phyloP scores from a whole-genome alignment of 2,329 filamentous ascomycete genomes.

The Metarhizium rileyi region DNA sequence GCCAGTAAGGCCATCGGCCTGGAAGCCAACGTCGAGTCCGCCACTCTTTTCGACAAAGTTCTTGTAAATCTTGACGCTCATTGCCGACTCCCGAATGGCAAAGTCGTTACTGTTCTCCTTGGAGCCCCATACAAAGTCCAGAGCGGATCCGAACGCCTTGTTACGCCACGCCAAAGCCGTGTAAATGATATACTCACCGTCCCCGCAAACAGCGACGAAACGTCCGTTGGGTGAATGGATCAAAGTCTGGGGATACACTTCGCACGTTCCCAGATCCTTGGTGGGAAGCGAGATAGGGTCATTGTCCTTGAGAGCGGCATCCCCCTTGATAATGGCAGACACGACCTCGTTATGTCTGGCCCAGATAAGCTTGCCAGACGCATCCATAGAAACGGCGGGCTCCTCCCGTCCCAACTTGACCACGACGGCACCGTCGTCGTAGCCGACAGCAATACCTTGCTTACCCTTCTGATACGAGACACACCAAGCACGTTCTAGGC shows the following conservation, averaged over 20 bases:
- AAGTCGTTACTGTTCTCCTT: constrained; percentile 99
- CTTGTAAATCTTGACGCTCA: constrained; percentile 93
- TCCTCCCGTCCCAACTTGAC: constrained; percentile 97
- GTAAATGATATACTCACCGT: constrained; percentile 98
- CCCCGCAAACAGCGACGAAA: constrained; percentile 73
- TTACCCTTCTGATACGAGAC: constrained; percentile 90
- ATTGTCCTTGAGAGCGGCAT: constrained; percentile 77
- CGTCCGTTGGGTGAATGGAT: constrained; percentile 93
- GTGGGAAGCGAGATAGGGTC: constrained; percentile 76
- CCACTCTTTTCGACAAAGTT: constrained; percentile 91
- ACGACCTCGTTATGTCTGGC: constrained; percentile 92
- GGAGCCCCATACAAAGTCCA: constrained; percentile 94
- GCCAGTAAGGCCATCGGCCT: constrained; percentile 82
- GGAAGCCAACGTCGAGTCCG: constrained; percentile 88
- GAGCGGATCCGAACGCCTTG: constrained; percentile 88
- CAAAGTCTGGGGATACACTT: constrained; percentile 92
- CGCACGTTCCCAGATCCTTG: constrained; percentile 92
- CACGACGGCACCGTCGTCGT: constrained; percentile 94
- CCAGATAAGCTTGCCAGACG: constrained; percentile 92
- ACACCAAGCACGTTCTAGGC: constrained; percentile 94
- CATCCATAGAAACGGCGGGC: constrained; percentile 95
- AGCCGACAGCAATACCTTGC: constrained; percentile 91
- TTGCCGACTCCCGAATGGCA: constrained; percentile 87
- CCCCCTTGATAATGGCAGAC: constrained; percentile 88
- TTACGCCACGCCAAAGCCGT: constrained; percentile 94